Evolutionary conservation across 148 eudicot species (phyloP), one percentile per base, ranked within the genome.

Genomic region (Dysphania ambrosioides): DNA sequence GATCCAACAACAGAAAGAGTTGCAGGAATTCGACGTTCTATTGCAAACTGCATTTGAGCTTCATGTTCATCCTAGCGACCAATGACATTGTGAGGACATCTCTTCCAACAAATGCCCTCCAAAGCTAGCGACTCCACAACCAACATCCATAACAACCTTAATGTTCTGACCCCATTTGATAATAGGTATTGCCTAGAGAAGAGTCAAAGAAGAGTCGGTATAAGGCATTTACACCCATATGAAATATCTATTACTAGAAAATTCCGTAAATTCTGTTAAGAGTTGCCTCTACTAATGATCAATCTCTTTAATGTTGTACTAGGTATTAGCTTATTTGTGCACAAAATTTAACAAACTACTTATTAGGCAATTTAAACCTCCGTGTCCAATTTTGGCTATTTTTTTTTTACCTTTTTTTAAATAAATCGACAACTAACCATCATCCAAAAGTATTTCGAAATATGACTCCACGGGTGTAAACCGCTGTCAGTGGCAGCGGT

Each of bases 41-140:
- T 87, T 77, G 99, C 99, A 87, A 95, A 95, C 79, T 95, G 99
- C 62, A 95, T 95, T 86, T 95, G 99, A 75, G 99, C 99, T 82
- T 95, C 97, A 41, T 95, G 99, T 77, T 90, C 96, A 66, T 95
- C 99, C 76, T 95, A 67, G 99, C 97, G 51, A 97, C 99, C 78
- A 95, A 83, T 55, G 99, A 95, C 97, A 89, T 92, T 36, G 99
- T 95, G 42, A 95, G 84, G 58, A 95, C 99, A 87, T 87, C 74
- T 86, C 80, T 95, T 90, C 97, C 84, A 95, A 78, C 80, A 95
- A 88, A 84, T 84, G 78, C 29, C 99, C 99, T 80, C 99, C 99
- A 87, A 95, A 95, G 85, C 99, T 95, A 75, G 99, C 99, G 81
- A 95, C 99, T 38, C 99, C 99, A 78, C 99, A 95, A 73, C 99